Percentiles rank a stretch among this genome's conserved stretches.
phyloP scores from a whole-genome alignment of 805 yeast genomes.

The Kodamaea neixiangensis region DNA sequence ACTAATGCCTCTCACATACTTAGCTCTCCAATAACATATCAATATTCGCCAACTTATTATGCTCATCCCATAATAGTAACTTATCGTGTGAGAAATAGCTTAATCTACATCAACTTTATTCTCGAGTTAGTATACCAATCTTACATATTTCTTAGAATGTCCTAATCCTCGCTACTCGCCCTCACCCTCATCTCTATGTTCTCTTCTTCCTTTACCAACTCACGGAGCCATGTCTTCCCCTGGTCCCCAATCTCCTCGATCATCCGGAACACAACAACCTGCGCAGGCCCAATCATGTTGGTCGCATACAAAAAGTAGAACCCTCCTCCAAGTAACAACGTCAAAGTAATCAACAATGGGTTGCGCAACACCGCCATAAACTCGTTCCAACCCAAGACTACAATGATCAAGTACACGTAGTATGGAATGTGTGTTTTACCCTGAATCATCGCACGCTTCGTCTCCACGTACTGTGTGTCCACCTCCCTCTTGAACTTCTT shows the following conservation, averaged over 20 bases:
- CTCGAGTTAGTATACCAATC: too few relatives aligned
- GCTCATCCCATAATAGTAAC: too few relatives aligned
- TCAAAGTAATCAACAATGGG: constrained; percentile 74
- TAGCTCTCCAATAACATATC: too few relatives aligned
- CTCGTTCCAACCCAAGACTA: constrained; percentile 93
- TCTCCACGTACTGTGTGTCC: constrained; percentile 80
- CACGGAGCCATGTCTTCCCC: constrained; percentile 61
- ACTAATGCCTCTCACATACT: too few relatives aligned
- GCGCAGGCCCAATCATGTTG: constrained; percentile 76
- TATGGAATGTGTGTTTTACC: constrained; percentile 80
- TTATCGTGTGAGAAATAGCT: too few relatives aligned
- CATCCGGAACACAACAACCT: constrained; percentile 58
- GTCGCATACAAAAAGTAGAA: constrained; percentile 66
- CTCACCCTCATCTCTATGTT: constrained; percentile 11
- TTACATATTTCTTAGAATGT: too few relatives aligned
- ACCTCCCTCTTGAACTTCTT: constrained; percentile 69
- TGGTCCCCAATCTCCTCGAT: constrained; percentile 56
- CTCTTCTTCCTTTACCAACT: constrained; percentile 54
- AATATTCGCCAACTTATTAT: too few relatives aligned
- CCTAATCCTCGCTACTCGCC: background rate
- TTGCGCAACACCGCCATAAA: constrained; percentile 83
- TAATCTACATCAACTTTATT: too few relatives aligned
- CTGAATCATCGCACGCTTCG: constrained; percentile 81
- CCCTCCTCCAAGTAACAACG: constrained; percentile 59
- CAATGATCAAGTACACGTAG: constrained; percentile 71